Base-by-base conservation (phyloP, 805 yeast species). In the Ogataea neopini region DNA sequence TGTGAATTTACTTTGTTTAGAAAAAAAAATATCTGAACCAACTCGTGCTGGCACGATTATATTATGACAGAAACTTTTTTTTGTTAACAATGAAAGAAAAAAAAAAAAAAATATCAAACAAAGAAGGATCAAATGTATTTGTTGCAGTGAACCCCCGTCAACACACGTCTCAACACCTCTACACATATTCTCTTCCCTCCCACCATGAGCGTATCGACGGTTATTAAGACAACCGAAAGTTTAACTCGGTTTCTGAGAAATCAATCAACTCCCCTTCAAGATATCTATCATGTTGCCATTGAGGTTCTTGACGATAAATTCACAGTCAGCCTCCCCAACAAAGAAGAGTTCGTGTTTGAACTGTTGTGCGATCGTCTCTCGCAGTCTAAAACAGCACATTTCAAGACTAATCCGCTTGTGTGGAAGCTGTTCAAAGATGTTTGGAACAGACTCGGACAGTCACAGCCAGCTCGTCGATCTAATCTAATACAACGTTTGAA, bases 301-400 rank as follows among this genome's bases (percentile, higher is more conserved):
- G 57, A 56, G 30, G 64, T 73, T 25, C 59, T 78, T 17, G 70
- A 62, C 23, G 66, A 50, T 4, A 20, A 45, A 4, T 40, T 61
- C 15, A 45, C 61, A 1, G 69, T 79, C 1, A 73, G 70, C 45
- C 71, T 86, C 11, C 91, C 90, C 7, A 77, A 81, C 47, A 68
- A 68, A 45, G 73, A 74, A 19, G 58, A 64, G 0, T 86, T 86
- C 52, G 66, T 84, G 3, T 69, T 84, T 42, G 87, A 82, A 40
- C 67, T 86, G 28, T 50, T 85, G 1, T 71, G 79, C 43, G 88
- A 84, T 58, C 69, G 90, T 45, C 62, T 85, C 57, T 75, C 76
- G 47, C 87, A 81, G 47, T 50, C 53, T 8, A 73, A 72, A 39
- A 61, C 64, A n/a, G 51, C 62, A 2, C 51, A 59, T 5, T 81